Percentiles rank a stretch among this genome's conserved stretches.
These are phyloP conservation scores for Eucalyptus lansdowneana DNA, from an alignment of 345 rosid species.

Conservation along the genomic window DNA sequence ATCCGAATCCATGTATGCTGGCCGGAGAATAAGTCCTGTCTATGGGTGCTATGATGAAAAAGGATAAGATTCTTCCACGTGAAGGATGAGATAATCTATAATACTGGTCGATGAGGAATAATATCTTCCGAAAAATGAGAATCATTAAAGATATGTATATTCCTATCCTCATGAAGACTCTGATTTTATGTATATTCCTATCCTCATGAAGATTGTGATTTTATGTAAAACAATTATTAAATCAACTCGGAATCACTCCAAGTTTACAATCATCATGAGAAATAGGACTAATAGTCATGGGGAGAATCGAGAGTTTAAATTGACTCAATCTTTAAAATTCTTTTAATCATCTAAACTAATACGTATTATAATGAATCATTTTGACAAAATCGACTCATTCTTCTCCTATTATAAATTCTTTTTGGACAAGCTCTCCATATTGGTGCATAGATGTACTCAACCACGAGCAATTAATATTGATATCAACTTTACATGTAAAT, in stretches of 20 bases:
- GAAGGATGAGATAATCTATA: background rate
- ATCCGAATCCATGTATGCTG: background rate
- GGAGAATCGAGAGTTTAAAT: background rate
- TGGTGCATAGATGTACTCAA: background rate
- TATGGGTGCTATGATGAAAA: background rate
- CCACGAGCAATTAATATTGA: accelerated
- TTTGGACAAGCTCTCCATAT: background rate
- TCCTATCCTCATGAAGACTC: background rate
- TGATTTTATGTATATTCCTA: background rate
- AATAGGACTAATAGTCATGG: background rate
- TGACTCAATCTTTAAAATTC: background rate
- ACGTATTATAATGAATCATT: accelerated
- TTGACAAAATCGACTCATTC: background rate
- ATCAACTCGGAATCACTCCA: background rate
- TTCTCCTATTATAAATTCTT: background rate
- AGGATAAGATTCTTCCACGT: background rate
- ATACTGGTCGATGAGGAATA: background rate
- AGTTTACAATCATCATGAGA: background rate
- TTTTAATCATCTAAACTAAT: background rate
- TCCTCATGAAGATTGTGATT: background rate
- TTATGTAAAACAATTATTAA: background rate
- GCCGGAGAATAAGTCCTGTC: background rate
- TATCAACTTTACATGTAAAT: background rate
- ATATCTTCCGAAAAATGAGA: background rate
- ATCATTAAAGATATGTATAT: background rate